These are phyloP conservation scores for Pichia sp. DNA, from an alignment of 1,139 yeast species.

Conservation along the genomic window DNA sequence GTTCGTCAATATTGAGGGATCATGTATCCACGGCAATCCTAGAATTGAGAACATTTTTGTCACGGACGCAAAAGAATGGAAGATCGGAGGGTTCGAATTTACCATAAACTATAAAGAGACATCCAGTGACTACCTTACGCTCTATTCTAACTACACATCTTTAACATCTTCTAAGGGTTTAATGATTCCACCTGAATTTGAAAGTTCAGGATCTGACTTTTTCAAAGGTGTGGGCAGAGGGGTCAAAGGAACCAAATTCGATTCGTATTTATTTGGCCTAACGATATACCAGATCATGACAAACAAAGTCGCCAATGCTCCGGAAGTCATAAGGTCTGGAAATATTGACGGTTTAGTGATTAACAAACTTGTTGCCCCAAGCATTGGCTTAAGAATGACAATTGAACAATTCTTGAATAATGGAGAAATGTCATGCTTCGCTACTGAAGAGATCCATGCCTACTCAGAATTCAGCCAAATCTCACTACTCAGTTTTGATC, in stretches of 20 bases:
- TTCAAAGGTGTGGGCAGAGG: conserved; percentile 17
- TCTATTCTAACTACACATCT: conserved; percentile 10
- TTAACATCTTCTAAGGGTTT: neutral
- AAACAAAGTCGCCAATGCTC: conserved; percentile 23
- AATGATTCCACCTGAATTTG: conserved; percentile 29
- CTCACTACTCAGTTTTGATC: conserved; percentile 45
- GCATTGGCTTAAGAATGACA: conserved; percentile 43
- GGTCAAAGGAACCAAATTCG: conserved; percentile 45
- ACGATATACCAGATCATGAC: conserved; percentile 50
- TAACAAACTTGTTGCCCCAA: conserved; percentile 32
- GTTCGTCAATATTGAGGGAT: conserved; percentile 61
- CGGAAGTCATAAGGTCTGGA: conserved; percentile 4
- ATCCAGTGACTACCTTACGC: conserved; percentile 5
- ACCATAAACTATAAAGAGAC: conserved; percentile 47
- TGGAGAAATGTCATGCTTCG: conserved; percentile 40
- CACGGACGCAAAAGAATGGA: conserved; percentile 76
- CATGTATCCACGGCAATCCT: conserved; percentile 64
- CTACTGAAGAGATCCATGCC: conserved; percentile 44
- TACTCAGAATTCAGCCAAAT: conserved; percentile 51
- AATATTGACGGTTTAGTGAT: conserved; percentile 30
- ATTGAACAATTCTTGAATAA: conserved; percentile 47
- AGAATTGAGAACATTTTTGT: conserved; percentile 58
- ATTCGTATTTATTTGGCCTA: conserved; percentile 60
- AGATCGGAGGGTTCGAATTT: conserved; percentile 77
- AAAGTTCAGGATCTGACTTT: conserved; percentile 22